Evolutionary conservation across 2,329 filamentous ascomycete species (phyloP), one percentile per base, ranked within the genome.

Genomic region (Colletotrichum sp.): DNA sequence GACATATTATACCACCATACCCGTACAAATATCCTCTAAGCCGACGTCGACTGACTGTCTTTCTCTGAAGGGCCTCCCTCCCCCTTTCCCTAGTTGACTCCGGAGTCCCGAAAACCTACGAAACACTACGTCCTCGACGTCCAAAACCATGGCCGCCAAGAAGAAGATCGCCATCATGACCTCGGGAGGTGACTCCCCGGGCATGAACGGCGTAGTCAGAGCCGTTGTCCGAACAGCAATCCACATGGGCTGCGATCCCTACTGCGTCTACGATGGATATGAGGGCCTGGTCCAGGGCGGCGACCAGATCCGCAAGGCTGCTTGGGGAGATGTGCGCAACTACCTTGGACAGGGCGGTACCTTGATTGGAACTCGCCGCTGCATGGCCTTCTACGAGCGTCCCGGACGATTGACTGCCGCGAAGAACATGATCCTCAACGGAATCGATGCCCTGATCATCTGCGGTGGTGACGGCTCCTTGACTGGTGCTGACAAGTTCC

Each of bases 381-480:
- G 96, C 88, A 95, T 94, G 92, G 93, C 92, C 72, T 99, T 99
- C 87, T 96, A 95, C 86, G 94, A 98, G 85, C 94, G 97, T 63
- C 88, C 93, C 34, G 97, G 97, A 21, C 94, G 97, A 78, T 86
- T 98, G 76, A 91, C 89, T 70, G 97, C 95, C 3, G 97, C 97
- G 75, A 98, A 96, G 89, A 98, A 99, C 88, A 93, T 99, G 93
- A 92, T 99, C 57, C 85, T 95, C 76, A 93, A 95, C 79, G 97
- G 97, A 82, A 99, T 99, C 79, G 96, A 99, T 83, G 97, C 97
- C 70, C 90, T 99, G 80, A 94, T 99, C 81, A 98, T 99, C 83
- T 99, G 96, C 84, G 97, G 97, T 84, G 97, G 97, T 87, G 97
- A 99, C 84, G 97, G 97, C 78, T 98, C 95, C 79, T 90, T 99